phyloP scores from a whole-genome alignment of 2,329 filamentous ascomycete species.

The Blastomyces silverae region DNA sequence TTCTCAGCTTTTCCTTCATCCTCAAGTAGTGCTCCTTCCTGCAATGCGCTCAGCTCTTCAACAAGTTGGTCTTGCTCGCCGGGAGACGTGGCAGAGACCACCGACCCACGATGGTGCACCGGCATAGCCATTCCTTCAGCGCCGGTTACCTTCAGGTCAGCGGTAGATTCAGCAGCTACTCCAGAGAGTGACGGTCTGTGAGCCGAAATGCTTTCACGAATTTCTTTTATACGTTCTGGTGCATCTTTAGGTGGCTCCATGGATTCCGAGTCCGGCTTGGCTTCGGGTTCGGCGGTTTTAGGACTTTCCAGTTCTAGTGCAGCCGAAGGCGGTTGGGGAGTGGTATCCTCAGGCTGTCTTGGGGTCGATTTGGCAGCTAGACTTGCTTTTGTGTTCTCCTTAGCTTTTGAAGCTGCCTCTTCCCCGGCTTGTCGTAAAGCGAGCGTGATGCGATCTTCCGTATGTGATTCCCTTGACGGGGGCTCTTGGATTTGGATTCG shows the following conservation, averaged over 20 bases:
- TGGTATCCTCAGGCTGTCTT: slow-evolving; percentile 18
- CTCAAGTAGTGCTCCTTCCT: slow-evolving; percentile 27
- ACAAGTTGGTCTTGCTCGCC: slow-evolving; percentile 34
- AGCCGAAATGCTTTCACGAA: not conserved
- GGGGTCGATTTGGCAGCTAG: slow-evolving; percentile 16
- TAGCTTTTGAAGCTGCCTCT: slow-evolving; percentile 35
- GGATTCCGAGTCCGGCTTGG: not conserved
- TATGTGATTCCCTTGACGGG: slow-evolving; percentile 29
- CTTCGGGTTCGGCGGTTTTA: slow-evolving; percentile 1
- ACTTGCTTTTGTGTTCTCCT: slow-evolving; percentile 25
- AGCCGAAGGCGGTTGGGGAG: slow-evolving; percentile 17
- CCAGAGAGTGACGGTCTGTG: slow-evolving; percentile 25
- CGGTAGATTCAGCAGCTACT: slow-evolving; percentile 34
- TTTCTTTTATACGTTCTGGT: slow-evolving; percentile 5
- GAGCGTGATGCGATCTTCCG: slow-evolving; percentile 34
- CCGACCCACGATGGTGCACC: slow-evolving; percentile 36
- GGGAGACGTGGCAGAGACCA: slow-evolving; percentile 31
- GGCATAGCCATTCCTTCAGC: slow-evolving; percentile 32
- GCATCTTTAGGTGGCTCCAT: not conserved
- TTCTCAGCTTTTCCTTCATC: slow-evolving; percentile 23
- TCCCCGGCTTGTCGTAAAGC: slow-evolving; percentile 42
- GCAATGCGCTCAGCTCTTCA: slow-evolving; percentile 35
- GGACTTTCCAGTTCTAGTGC: slow-evolving; percentile 10
- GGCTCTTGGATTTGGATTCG: slow-evolving; percentile 39
- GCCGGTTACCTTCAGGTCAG: slow-evolving; percentile 31